Evolutionary conservation across 2,329 filamentous ascomycete species (phyloP), one percentile per base, ranked within the genome.

Genomic region (Pyricularia sp.): DNA sequence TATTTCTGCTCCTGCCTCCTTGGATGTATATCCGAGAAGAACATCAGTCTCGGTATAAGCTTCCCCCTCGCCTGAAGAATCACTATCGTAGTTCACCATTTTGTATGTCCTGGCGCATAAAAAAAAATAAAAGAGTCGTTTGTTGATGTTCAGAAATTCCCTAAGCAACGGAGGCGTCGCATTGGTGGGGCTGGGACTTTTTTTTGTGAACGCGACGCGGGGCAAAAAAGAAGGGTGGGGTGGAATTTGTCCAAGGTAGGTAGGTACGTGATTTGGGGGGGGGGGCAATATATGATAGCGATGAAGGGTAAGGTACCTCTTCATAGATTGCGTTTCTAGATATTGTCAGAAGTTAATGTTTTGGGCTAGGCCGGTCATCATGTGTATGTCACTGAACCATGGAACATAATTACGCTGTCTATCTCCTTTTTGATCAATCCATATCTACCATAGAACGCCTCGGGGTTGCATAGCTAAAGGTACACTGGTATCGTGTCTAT

Each of bases 31-130:
- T 4, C 95, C 95, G 14, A 99, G 85, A 1, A 97, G 86, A 2
- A 97, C 93, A 72, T 91, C 92, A 7, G 95, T 98, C 78, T 92
- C 90, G 23, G 89, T 90, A 71, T 88, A 93, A 65, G 88, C 85
- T 6, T 87, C 86, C 69, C 88, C 89, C 63, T 87, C 91, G 31
- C 84, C 88, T 0, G 92, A 94, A 1, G 90, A 93, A 74, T 97
- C 94, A 77, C 92, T 96, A 74, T 97, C 93, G 81, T 97, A 96
- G 20, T 88, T 84, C 69, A 90, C 84, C 91, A 93, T 94, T 20
- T 65, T 75, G 55, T 36, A 14, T 69, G 58, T 11, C 23, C 36
- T 30, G 20, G 64, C 58, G 64, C 26, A 67, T 64, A 9, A n/a
- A 55, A 9, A 36, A 61, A 65, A n/a, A 55, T 17, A 36, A 61